Conservation (phyloP, 306 rosid species). For the Carpinus viminea region DNA sequence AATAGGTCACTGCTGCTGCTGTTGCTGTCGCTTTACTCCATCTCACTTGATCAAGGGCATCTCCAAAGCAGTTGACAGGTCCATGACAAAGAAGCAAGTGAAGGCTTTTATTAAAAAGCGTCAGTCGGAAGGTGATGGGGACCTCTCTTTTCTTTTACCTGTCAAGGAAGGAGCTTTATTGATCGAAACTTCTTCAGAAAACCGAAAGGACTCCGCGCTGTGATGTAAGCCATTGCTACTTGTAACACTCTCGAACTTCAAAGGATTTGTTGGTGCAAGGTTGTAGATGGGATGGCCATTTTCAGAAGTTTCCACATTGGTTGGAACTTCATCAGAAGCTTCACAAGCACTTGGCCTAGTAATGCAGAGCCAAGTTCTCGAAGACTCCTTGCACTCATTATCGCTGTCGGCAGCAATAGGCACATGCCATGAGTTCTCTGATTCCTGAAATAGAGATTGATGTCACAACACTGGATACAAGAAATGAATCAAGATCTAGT, state of each 20-base stretch:
- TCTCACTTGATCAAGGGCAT: not conserved
- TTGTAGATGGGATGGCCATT: constrained; percentile 18
- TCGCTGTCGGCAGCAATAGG: constrained; percentile 45
- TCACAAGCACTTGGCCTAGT: constrained; percentile 39
- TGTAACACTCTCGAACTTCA: constrained; percentile 19
- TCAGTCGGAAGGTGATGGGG: constrained; percentile 36
- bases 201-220: constrained; percentile 25
- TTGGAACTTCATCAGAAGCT: constrained; percentile 18
- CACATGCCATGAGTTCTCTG: constrained; percentile 78
- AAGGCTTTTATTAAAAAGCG: constrained; percentile 2
- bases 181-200: constrained; percentile 10
- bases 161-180: constrained; percentile 26
- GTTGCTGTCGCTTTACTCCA: not conserved
- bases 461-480: constrained; percentile 11
- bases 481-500: constrained; percentile 2
- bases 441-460: constrained; percentile 60
- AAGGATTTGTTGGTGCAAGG: not conserved
- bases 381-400: constrained; percentile 33
- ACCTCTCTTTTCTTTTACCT: constrained; percentile 80
- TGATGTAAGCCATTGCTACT: not conserved
- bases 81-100: not conserved
- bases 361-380: constrained; percentile 76
- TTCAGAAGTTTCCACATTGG: constrained; percentile 27
- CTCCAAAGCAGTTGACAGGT: not conserved
- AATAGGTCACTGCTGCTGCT: not conserved